These are phyloP conservation scores for Porphyra umbilicalis DNA, from an alignment of 31 red algal genomes.

Conservation along the genomic window DNA sequence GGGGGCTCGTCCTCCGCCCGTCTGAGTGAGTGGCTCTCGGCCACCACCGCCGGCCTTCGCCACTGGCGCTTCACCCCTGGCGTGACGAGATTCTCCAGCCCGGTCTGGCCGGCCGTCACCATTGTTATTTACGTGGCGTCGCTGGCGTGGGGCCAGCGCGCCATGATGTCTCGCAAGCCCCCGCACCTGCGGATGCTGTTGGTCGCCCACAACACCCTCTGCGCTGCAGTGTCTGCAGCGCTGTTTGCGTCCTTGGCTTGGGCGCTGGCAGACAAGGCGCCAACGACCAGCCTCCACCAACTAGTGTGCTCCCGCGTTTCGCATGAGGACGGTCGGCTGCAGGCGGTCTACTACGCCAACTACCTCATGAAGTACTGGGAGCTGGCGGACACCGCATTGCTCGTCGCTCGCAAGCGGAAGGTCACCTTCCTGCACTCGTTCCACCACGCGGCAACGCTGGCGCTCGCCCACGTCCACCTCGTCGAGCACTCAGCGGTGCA, in stretches of 20 bases:
- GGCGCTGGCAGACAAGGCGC: background rate
- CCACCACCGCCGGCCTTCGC: background rate
- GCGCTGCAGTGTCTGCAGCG: background rate
- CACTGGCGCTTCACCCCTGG: background rate
- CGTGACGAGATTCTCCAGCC: background rate
- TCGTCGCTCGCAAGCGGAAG: slow-evolving; percentile 70
- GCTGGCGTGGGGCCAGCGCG: background rate
- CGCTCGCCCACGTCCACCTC: slow-evolving; percentile 70
- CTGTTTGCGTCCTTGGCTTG: background rate
- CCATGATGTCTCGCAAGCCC: background rate
- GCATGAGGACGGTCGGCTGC: slow-evolving; percentile 82
- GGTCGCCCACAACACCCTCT: background rate
- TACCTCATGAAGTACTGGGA: slow-evolving; percentile 91
- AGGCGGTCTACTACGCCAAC: slow-evolving; percentile 89
- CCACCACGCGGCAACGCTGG: slow-evolving; percentile 87
- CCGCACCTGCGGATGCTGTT: background rate
- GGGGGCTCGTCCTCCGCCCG: background rate
- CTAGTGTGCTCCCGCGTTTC: slow-evolving; percentile 61
- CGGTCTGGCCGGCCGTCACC: background rate
- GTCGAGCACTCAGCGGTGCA: slow-evolving; percentile 85
- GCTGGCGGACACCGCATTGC: slow-evolving; percentile 86
- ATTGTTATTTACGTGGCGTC: background rate
- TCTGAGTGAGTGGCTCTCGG: background rate
- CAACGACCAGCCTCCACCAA: slow-evolving; percentile 16
- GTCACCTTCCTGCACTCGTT: slow-evolving; percentile 89